Evolutionary conservation across 129 eudicot genomes (phyloP).

Genomic region (Scalesia atractyloides): DNA sequence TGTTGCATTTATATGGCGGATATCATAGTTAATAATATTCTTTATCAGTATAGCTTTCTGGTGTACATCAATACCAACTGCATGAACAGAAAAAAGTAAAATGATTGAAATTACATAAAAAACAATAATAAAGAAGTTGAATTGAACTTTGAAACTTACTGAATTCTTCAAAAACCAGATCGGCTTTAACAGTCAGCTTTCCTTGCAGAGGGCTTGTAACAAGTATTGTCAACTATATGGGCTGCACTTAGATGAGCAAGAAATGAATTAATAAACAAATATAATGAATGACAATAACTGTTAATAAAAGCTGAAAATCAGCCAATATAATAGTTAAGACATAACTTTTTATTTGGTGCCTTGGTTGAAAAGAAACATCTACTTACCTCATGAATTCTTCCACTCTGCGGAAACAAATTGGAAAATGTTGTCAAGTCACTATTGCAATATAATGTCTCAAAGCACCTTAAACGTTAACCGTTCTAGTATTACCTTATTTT

Average conservation of each 20-base stretch:
- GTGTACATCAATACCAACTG: constrained; percentile 95
- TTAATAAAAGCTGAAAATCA: neutral
- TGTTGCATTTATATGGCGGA: constrained; percentile 35
- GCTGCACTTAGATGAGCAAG: constrained; percentile 48
- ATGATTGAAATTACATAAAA: constrained; percentile 14
- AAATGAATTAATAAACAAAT: neutral
- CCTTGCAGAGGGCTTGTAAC: constrained; percentile 69
- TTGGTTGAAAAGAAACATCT: constrained; percentile 10
- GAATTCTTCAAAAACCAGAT: constrained; percentile 83
- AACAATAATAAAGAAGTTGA: constrained; percentile 4
- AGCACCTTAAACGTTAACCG: neutral
- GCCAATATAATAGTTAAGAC: constrained; percentile 9
- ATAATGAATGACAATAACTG: neutral
- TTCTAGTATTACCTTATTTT: constrained; percentile 67
- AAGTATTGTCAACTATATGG: constrained; percentile 73
- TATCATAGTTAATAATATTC: constrained; percentile 33
- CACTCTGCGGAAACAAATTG: constrained; percentile 63
- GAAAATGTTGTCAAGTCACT: constrained; percentile 25
- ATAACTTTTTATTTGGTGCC: neutral
- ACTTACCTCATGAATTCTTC: constrained; percentile 83
- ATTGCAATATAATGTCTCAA: constrained; percentile 14
- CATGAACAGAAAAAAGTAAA: constrained; percentile 31
- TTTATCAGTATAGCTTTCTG: constrained; percentile 56
- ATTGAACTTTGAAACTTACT: constrained; percentile 42
- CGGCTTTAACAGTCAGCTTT: constrained; percentile 77